Evolutionary conservation across 371 early-diverging fungal species (phyloP).

Genomic region (Rhizopus sp.): DNA sequence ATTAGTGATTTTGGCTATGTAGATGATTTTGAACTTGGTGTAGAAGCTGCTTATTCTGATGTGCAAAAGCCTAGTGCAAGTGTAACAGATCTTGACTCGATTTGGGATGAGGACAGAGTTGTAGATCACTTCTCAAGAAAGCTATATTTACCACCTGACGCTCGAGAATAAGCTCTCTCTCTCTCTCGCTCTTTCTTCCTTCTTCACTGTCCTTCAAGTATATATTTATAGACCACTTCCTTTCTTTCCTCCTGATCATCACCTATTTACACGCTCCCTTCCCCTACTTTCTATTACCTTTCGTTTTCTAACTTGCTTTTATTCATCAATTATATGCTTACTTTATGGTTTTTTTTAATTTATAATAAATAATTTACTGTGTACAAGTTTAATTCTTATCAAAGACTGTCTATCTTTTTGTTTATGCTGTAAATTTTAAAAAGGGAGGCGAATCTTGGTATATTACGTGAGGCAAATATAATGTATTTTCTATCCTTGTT

Average conservation of each 20-base stretch:
- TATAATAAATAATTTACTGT: too few species aligned
- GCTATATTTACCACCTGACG: slow-evolving; percentile 20
- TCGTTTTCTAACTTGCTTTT: too few species aligned
- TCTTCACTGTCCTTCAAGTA: not conserved
- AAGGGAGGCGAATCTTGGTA: too few species aligned
- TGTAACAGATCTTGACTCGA: slow-evolving; percentile 5
- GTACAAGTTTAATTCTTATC: too few species aligned
- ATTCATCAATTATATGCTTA: too few species aligned
- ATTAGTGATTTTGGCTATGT: slow-evolving; percentile 36
- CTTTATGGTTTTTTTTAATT: too few species aligned
- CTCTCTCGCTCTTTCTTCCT: not conserved
- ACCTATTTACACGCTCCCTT: too few species aligned
- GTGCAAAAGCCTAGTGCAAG: slow-evolving; percentile 2
- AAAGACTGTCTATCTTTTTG: too few species aligned
- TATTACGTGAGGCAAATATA: too few species aligned
- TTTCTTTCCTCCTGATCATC: not conserved
- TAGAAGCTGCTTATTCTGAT: not conserved
- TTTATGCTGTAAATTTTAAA: too few species aligned
- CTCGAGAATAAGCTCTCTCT: slow-evolving; percentile 12
- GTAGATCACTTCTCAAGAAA: slow-evolving; percentile 4
- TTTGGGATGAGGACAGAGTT: slow-evolving; percentile 14
- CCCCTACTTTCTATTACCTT: too few species aligned
- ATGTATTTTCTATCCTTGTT: too few species aligned
- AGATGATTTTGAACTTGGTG: slow-evolving; percentile 19
- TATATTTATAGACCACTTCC: not conserved